Percentiles rank a stretch among this genome's conserved stretches.
phyloP scores from a whole-genome alignment of 768 basidiomycete species.

The Chalciporus piperatus region DNA sequence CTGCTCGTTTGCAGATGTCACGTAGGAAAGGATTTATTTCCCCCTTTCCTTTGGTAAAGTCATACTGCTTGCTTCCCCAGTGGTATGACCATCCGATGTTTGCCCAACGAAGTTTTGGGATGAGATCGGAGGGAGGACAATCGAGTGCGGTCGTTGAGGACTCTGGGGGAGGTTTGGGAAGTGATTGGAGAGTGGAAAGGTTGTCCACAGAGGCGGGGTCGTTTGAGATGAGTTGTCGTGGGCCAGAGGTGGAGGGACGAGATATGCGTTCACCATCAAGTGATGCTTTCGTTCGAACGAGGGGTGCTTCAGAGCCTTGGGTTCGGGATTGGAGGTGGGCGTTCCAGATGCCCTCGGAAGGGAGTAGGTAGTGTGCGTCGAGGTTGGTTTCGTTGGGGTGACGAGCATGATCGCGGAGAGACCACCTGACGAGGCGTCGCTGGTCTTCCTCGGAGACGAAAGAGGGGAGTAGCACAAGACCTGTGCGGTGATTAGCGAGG shows the following conservation, averaged over 20 bases:
- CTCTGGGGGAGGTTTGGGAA: conserved; percentile 58
- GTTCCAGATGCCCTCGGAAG: conserved; percentile 76
- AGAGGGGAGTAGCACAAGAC: conserved; percentile 79
- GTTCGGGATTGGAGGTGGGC: conserved; percentile 40
- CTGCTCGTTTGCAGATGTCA: conserved; percentile 59
- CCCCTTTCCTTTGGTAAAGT: conserved; percentile 71
- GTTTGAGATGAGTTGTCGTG: conserved; percentile 70
- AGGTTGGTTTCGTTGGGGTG: conserved; percentile 88
- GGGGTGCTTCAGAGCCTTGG: conserved; percentile 38
- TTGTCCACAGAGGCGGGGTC: conserved; percentile 59
- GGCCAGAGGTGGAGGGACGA: conserved; percentile 39
- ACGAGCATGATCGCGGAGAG: conserved; percentile 71
- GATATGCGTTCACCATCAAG: conserved; percentile 10
- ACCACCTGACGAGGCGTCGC: conserved; percentile 64
- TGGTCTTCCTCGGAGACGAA: conserved; percentile 67
- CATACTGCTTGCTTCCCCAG: conserved; percentile 95
- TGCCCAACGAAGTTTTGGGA: conserved; percentile 87
- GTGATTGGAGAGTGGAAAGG: conserved; percentile 47
- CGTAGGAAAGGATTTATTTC: conserved; percentile 57
- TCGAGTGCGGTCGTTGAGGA: conserved; percentile 64
- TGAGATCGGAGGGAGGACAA: conserved; percentile 48
- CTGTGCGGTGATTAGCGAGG: conserved; percentile 39
- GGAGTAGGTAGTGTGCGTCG: conserved; percentile 81
- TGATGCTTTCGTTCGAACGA: conserved; percentile 36
- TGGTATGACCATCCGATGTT: conserved; percentile 97